A percentile compares a stretch with the other conserved stretches of the same genome.
phyloP scores from a whole-genome alignment of 805 yeast genomes.

The Diddensiella caesifluorescens region DNA sequence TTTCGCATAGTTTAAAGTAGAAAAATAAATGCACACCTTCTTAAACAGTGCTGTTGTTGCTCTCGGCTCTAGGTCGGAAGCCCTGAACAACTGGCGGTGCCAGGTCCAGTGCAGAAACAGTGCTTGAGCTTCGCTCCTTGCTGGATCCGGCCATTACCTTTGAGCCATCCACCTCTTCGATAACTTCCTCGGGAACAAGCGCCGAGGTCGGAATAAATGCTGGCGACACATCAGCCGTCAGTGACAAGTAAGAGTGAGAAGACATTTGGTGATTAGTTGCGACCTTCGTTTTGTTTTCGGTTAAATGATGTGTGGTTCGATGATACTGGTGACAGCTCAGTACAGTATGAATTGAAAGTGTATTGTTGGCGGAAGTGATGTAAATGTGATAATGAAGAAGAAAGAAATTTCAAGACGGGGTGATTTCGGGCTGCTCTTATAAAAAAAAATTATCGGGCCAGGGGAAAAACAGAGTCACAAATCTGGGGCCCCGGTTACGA shows the following conservation, averaged over 20 bases:
- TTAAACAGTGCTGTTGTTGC: conserved; percentile 6
- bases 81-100: conserved; percentile 16
- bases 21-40: not conserved
- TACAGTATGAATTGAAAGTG: too few relatives aligned
- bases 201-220: conserved; percentile 6
- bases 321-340: not conserved
- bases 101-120: conserved; percentile 12
- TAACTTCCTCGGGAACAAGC: not conserved
- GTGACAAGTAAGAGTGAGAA: conserved; percentile 4
- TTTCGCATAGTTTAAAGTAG: not conserved
- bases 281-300: too few relatives aligned
- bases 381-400: too few relatives aligned
- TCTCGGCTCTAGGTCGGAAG: conserved; percentile 18
- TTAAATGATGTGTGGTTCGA: too few relatives aligned
- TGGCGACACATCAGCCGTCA: conserved; percentile 11
- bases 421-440: too few relatives aligned
- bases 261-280: too few relatives aligned
- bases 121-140: conserved; percentile 11
- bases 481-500: too few relatives aligned
- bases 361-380: too few relatives aligned
- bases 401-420: too few relatives aligned
- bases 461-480: too few relatives aligned
- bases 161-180: conserved; percentile 1
- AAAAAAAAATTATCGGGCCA: too few relatives aligned
- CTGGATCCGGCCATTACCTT: not conserved